A percentile compares a stretch with the other conserved stretches of the same genome.
Evolutionary conservation across 371 early-diverging fungal genomes (phyloP).

Genomic region (Mucor velutinosus): DNA sequence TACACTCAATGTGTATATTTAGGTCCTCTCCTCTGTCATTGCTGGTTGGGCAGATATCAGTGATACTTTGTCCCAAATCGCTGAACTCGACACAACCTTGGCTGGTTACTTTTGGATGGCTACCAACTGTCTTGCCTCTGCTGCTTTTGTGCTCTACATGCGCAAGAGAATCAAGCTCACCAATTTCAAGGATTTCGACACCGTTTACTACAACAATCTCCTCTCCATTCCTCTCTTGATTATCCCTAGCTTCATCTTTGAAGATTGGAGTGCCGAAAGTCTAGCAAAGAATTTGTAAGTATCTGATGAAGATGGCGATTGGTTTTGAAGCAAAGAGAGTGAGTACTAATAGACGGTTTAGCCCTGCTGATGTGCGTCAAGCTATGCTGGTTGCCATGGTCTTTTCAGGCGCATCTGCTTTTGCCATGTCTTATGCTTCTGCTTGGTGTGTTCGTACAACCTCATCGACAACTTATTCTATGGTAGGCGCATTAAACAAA

Average conservation of each 20-base stretch:
- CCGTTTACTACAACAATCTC: constrained; percentile 97
- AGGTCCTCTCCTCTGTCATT: constrained; percentile 86
- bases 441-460: constrained; percentile 97
- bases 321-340: background rate
- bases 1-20: background rate
- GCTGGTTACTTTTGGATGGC: constrained; percentile 87
- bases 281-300: constrained; percentile 64
- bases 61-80: constrained; percentile 48
- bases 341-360: constrained; percentile 13
- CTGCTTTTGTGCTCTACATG: constrained; percentile 91
- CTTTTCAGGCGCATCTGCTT: constrained; percentile 85
- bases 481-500: constrained; percentile 99
- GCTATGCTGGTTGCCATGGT: constrained; percentile 71
- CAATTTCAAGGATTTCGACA: constrained; percentile 93
- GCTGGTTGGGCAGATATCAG: constrained; percentile 83
- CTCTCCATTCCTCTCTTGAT: constrained; percentile 89
- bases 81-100: constrained; percentile 39
- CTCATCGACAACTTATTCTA: constrained; percentile 95
- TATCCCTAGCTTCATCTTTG: constrained; percentile 77
- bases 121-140: constrained; percentile 92
- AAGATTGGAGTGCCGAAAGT: constrained; percentile 69
- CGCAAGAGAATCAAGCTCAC: constrained; percentile 85
- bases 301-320: background rate
- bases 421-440: constrained; percentile 91
- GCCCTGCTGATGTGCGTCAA: constrained; percentile 51